A percentile compares a stretch with the other conserved stretches of the same genome.
These are phyloP conservation scores for Starmera quercuum DNA, from an alignment of 805 yeast species.

Conservation along the genomic window DNA sequence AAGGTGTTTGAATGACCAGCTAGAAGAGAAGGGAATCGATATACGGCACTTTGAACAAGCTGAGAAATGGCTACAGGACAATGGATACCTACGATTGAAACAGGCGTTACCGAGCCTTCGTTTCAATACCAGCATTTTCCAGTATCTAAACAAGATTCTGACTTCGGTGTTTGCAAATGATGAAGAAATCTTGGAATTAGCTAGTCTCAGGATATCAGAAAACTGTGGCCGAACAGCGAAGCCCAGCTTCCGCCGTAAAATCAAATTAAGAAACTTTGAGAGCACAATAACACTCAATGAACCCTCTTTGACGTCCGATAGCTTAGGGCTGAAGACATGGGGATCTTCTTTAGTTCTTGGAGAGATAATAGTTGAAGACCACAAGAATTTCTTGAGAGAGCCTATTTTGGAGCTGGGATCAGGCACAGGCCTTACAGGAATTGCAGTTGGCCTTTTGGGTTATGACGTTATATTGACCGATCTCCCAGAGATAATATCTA, in stretches of 20 bases:
- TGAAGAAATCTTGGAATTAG: conserved; percentile 39
- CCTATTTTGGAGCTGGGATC: conserved; percentile 74
- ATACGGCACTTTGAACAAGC: conserved; percentile 18
- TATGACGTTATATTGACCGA: conserved; percentile 50
- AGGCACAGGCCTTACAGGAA: conserved; percentile 91
- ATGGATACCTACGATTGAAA: conserved; percentile 27
- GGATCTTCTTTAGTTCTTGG: conserved; percentile 79
- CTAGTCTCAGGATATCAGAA: conserved; percentile 66
- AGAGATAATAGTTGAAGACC: conserved; percentile 35
- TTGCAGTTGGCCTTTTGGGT: conserved; percentile 53
- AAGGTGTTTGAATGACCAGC: conserved; percentile 12
- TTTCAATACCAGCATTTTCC: conserved; percentile 31
- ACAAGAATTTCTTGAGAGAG: conserved; percentile 14
- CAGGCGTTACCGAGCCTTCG: conserved; percentile 22
- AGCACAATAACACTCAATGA: conserved; percentile 43
- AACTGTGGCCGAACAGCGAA: conserved; percentile 81
- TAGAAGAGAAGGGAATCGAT: conserved; percentile 28
- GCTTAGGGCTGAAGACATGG: conserved; percentile 92
- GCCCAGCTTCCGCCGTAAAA: conserved; percentile 59
- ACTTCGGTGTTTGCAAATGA: conserved; percentile 33
- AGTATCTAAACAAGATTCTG: conserved; percentile 41
- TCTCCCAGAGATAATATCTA: conserved; percentile 66
- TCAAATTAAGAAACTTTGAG: conserved; percentile 35
- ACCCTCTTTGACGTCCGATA: conserved; percentile 83
- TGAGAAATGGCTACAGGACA: conserved; percentile 35